Base-by-base conservation (phyloP, 1,284 basidiomycete genomes). In the Vanrija sp. region DNA sequence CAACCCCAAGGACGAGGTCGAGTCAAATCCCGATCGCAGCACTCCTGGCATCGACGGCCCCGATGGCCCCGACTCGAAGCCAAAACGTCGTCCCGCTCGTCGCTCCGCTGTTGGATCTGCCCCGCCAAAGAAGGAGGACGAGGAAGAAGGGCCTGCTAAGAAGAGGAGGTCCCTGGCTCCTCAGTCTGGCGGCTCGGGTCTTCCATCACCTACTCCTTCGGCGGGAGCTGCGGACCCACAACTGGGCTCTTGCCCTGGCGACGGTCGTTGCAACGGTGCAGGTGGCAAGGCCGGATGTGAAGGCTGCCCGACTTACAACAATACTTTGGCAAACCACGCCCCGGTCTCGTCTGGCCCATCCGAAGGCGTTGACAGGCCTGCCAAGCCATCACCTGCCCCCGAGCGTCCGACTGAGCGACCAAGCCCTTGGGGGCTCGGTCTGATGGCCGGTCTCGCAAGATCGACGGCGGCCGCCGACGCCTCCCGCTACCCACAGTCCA, bases 291-390 rank as follows among this genome's bases (percentile, higher is more conserved):
- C 85, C 57, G 87, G 89, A 61, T 97, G 93, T 74, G 85, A 87
- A 63, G 93, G 93, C 43, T 96, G 93, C 75, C 93, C 93, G 12
- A 92, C 92, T 42, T 91, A 85, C 79, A 97, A 96, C 81, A 96
- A 96, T 72, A 82, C 82, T 51, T 51, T 70, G 15, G 56, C 58
- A 6, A 28, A 54, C 21, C 39, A 43, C 7, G 53, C 19, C 19
- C 19, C 43, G 16, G 45, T 40, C 3, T 18, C 39, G 3, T 29
- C 45, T 12, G 67, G 59, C 5, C 62, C 64, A 1, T 52, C 66
- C 19, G 74, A 77, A 54, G 75, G 74, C 16, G 65, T 77, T 42
- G 75, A 77, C 26, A 63, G 65, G 21, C 67, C 69, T 1, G 45
- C 57, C 44, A 51, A 61, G 54, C 39, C 53, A 26, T 23, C 43